Base-by-base conservation (phyloP, 331 rosid species). In the Pyrus hybrid region DNA sequence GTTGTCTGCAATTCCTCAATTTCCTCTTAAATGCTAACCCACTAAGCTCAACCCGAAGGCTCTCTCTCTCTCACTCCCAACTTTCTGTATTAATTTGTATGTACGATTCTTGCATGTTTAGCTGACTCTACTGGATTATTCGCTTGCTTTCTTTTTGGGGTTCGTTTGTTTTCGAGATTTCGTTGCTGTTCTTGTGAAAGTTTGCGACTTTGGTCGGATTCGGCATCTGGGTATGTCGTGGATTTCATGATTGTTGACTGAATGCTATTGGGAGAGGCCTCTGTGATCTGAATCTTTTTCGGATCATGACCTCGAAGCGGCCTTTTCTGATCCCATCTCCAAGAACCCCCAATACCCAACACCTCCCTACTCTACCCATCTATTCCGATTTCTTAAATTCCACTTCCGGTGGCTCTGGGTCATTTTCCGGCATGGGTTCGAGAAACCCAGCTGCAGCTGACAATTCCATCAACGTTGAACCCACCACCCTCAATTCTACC, bases 301-400 rank as follows among this genome's bases (percentile, higher is more conserved):
- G 64, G 84, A 88, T 86, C 88, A 91, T 88, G 97, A 74, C 81
- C 62, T 79, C 78, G 60, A 73, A 89, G 73, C 67, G 67, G 66
- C 75, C 82, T 13, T 76, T 80, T 63, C 74, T 85, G 89, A 86
- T 87, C 83, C 79, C 79, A 49, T 88, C 80, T 73, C 79, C 85
- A 13, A 79, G 76, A 74, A 75, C 71, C 18, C 51, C 87, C 23
- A 72, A 69, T 14, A 68, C 77, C 61, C 68, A 32, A 32, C 71
- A 79, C 51, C 26, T 73, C 64, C 22, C 63, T 25, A 2, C 79
- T 47, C 8, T 16, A 5, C 80, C 79, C 4, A n/a, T 65, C 43
- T 68, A 67, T 14, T 64, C 76, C 26, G 91, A 84, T 85, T 81
- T 78, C 54, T 72, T 75, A n/a, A 25, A 65, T 62, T 74, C 63